Percentiles rank a stretch among this genome's conserved stretches.
These are phyloP conservation scores for Deinandra increscens DNA, from an alignment of 129 eudicot genomes.

Conservation along the genomic window DNA sequence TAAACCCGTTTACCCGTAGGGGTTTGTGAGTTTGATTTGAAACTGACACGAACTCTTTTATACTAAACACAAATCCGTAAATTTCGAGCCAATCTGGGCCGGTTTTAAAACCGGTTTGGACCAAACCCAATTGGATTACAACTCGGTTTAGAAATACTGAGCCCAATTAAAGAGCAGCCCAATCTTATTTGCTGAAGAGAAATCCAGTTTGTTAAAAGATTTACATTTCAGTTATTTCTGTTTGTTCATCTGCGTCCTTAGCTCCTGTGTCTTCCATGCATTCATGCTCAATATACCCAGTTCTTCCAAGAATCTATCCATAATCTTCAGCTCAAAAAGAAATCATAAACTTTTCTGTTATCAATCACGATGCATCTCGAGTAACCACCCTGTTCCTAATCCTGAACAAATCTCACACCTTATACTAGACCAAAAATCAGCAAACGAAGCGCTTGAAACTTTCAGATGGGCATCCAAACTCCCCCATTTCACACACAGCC, in stretches of 20 bases:
- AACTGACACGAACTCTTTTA: too few relatives aligned
- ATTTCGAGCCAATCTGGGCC: too few relatives aligned
- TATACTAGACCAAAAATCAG: slow-evolving; percentile 66
- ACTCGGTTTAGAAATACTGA: too few relatives aligned
- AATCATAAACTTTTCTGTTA: background rate
- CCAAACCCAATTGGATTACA: too few relatives aligned
- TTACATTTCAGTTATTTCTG: background rate
- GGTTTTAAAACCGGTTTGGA: too few relatives aligned
- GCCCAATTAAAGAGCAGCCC: too few relatives aligned
- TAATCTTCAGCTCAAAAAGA: slow-evolving; percentile 16
- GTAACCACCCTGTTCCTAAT: slow-evolving; percentile 48
- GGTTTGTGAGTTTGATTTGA: too few relatives aligned
- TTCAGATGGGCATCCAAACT: slow-evolving; percentile 85
- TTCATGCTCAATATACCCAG: slow-evolving; percentile 26
- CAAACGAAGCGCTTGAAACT: slow-evolving; percentile 65
- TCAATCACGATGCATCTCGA: slow-evolving; percentile 42
- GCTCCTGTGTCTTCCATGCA: background rate
- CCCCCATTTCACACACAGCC: slow-evolving; percentile 60
- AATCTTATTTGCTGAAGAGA: too few relatives aligned
- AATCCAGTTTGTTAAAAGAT: too few relatives aligned
- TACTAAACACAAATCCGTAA: too few relatives aligned
- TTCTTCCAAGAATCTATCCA: slow-evolving; percentile 18
- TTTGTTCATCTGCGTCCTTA: background rate
- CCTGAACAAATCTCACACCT: slow-evolving; percentile 66
- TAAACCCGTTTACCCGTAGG: too few relatives aligned